phyloP scores from a whole-genome alignment of 768 basidiomycete genomes.

The Hygrophorus pudorinus region DNA sequence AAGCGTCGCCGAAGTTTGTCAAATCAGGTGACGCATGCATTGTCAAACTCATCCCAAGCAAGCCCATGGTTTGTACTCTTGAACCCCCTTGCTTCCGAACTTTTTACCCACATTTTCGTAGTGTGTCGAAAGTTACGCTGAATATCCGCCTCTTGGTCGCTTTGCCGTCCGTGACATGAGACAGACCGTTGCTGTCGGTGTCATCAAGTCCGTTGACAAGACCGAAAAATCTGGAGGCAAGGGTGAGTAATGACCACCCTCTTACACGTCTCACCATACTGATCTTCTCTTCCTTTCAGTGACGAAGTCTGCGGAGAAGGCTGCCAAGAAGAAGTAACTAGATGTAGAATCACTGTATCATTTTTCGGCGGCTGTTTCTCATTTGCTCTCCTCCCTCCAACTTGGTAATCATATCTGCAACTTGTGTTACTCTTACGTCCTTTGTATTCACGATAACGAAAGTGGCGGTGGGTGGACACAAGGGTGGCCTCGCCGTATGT shows the following conservation, averaged over 20 bases:
- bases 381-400: conserved; percentile 32
- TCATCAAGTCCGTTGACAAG: conserved; percentile 98
- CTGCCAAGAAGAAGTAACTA: conserved; percentile 91
- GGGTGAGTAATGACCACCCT: conserved; percentile 37
- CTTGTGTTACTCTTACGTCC: conserved; percentile 28
- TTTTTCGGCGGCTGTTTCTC: conserved; percentile 39
- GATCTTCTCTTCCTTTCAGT: conserved; percentile 31
- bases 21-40: conserved; percentile 99
- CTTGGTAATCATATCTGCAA: conserved; percentile 26
- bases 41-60: conserved; percentile 91
- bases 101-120: neutral
- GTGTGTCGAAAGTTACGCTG: conserved; percentile 86
- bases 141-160: conserved; percentile 99
- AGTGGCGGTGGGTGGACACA: conserved; percentile 5
- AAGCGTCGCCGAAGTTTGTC: conserved; percentile 89
- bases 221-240: conserved; percentile 84
- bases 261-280: neutral
- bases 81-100: neutral
- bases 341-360: conserved; percentile 64
- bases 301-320: conserved; percentile 95
- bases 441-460: conserved; percentile 41
- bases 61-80: conserved; percentile 63
- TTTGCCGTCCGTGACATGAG: conserved; percentile 99
- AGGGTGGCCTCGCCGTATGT: neutral
- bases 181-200: conserved; percentile 97